phyloP scores from a whole-genome alignment of 192 early-diverging fungal genomes.

The Backusella luteola region DNA sequence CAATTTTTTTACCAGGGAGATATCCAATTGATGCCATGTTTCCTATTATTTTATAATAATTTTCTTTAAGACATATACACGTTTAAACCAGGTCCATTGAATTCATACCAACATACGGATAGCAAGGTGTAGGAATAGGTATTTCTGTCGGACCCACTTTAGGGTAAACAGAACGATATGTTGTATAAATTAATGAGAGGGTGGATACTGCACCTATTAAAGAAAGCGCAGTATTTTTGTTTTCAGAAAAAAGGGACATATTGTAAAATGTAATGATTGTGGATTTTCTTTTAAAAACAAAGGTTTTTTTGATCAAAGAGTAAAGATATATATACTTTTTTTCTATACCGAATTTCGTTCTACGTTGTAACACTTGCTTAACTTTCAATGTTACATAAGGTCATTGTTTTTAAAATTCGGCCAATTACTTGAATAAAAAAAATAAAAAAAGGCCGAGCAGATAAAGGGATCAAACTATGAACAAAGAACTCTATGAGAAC shows the following conservation, averaged over 20 bases:
- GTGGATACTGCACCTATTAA: background rate
- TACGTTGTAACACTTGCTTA: background rate
- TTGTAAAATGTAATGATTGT: background rate
- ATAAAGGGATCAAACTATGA: background rate
- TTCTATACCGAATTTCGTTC: background rate
- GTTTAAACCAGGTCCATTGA: background rate
- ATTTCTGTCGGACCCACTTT: background rate
- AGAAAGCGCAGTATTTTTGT: background rate
- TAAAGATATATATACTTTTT: background rate
- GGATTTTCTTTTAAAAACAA: background rate
- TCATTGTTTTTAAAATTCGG: background rate
- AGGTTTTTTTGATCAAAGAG: background rate
- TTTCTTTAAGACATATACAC: background rate
- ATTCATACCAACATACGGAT: constrained; percentile 17
- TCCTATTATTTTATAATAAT: background rate
- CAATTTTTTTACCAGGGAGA: background rate
- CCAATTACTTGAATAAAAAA: background rate
- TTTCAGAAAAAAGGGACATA: background rate
- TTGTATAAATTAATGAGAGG: background rate
- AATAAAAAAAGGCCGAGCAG: background rate
- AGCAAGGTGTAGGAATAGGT: background rate
- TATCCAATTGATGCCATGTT: background rate
- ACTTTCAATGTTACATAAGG: background rate
- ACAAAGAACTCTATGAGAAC: background rate
- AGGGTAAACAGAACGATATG: background rate